Evolutionary conservation across 164 flowering plant species (phyloP).

Genomic region (Akebia trifoliata): DNA sequence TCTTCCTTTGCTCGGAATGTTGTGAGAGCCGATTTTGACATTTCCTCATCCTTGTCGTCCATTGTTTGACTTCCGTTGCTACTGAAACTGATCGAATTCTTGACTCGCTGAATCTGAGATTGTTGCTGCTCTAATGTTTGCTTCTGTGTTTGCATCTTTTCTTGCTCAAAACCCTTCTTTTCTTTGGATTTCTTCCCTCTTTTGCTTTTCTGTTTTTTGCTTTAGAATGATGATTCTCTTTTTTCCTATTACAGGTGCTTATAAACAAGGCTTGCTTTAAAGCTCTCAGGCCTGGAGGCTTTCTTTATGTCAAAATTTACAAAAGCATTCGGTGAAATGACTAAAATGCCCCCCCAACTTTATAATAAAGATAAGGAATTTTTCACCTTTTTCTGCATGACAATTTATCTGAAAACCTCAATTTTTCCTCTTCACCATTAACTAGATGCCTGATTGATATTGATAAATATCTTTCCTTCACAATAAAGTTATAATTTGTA

Average conservation of each 20-base stretch:
- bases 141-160: slow-evolving; percentile 31
- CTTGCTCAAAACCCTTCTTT: background rate
- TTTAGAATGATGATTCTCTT: slow-evolving; percentile 21
- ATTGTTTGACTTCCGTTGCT: slow-evolving; percentile 26
- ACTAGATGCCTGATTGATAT: slow-evolving; percentile 8
- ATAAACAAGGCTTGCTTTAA: slow-evolving; percentile 29
- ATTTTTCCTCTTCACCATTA: slow-evolving; percentile 6
- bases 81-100: slow-evolving; percentile 36
- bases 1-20: slow-evolving; percentile 79
- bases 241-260: slow-evolving; percentile 21
- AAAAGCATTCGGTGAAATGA: slow-evolving; percentile 21
- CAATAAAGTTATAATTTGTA: background rate
- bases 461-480: background rate
- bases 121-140: slow-evolving; percentile 36
- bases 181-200: slow-evolving; percentile 2
- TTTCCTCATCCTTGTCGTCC: slow-evolving; percentile 72
- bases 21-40: slow-evolving; percentile 59
- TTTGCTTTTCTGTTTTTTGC: slow-evolving; percentile 10
- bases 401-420: background rate
- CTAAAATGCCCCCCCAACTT: slow-evolving; percentile 27
- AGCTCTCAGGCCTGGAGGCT: slow-evolving; percentile 21
- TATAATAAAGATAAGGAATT: slow-evolving; percentile 19
- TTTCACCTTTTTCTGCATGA: slow-evolving; percentile 18
- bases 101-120: slow-evolving; percentile 35
- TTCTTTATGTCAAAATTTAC: slow-evolving; percentile 22